Base-by-base conservation (phyloP, 2,329 filamentous ascomycete species). In the Fusarium brevicatenulatum region DNA sequence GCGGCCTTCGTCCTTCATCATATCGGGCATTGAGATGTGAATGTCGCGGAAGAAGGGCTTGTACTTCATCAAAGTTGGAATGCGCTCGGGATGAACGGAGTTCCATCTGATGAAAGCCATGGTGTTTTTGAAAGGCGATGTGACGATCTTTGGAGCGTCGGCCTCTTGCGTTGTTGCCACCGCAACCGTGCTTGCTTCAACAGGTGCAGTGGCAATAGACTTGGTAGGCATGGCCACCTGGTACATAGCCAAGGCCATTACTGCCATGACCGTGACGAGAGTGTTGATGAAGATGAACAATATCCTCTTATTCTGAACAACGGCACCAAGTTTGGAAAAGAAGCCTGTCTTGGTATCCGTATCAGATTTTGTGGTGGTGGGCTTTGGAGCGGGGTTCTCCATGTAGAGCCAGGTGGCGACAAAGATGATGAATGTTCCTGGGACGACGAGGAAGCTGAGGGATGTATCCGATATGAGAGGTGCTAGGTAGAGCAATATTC, bases 31-130 rank as follows among this genome's bases (percentile, higher is more conserved):
- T 12, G 54, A 57, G 10, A 57, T 36, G 40, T 57, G 54, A 32
- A 57, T 46, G n/a, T 57, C 40, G n/a, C 39, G 54, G 40, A 57
- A 57, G 30, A 57, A 57, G 19, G 54, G 54, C 4, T 47, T 36
- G 30, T 57, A 57, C 30, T 57, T 57, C 54, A 57, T 57, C 13
- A 57, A 1, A 0, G 30, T 36, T 28, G 54, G 40, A 1, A 47
- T 47, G 40, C 54, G 54, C 15, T 57, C 54, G 0, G 54, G 54
- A 2, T 57, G 54, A 1, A 46, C 40, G 5, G 54, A 57, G 13
- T 57, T 57, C 54, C 54, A 57, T 57, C 54, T 46, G 30, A 57
- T 57, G 40, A 57, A 57, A 9, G 54, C 54, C 40, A 57, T 46
- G 18, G 54, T 46, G 3, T 57, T 57, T 11, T 57, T 47, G 13